Evolutionary conservation across 2,329 filamentous ascomycete genomes (phyloP).

Genomic region (Nothopassalora personata): DNA sequence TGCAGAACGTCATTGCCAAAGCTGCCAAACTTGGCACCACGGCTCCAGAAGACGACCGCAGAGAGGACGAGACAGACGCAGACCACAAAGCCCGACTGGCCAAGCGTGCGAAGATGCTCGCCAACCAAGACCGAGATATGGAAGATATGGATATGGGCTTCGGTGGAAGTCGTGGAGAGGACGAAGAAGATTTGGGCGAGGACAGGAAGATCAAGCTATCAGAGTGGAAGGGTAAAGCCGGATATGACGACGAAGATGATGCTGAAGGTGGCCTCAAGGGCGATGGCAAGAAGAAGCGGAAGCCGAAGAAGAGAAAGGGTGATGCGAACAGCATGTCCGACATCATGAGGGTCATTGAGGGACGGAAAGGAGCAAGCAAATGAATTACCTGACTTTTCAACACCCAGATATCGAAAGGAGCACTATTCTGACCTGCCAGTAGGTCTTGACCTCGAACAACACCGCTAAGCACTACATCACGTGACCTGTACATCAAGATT

Average conservation of each 20-base stretch:
- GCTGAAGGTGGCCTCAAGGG: conserved; percentile 57
- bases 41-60: conserved; percentile 40
- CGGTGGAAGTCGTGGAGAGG: conserved; percentile 77
- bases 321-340: conserved; percentile 31
- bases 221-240: conserved; percentile 54
- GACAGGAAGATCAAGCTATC: conserved; percentile 60
- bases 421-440: neutral
- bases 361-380: conserved; percentile 26
- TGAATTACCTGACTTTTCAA: conserved; percentile 12
- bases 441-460: neutral
- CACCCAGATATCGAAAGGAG: neutral
- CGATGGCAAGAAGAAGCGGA: conserved; percentile 65
- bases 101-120: conserved; percentile 60
- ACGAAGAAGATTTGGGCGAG: conserved; percentile 65
- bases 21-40: conserved; percentile 52
- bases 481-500: neutral
- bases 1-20: conserved; percentile 58
- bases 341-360: conserved; percentile 32
- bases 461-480: neutral
- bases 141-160: conserved; percentile 95
- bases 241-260: conserved; percentile 46
- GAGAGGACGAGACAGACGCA: conserved; percentile 40
- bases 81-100: conserved; percentile 62
- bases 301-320: conserved; percentile 59
- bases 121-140: conserved; percentile 67